Evolutionary conservation across 2,329 filamentous ascomycete genomes (phyloP).

Genomic region (Colletotrichum sp.): DNA sequence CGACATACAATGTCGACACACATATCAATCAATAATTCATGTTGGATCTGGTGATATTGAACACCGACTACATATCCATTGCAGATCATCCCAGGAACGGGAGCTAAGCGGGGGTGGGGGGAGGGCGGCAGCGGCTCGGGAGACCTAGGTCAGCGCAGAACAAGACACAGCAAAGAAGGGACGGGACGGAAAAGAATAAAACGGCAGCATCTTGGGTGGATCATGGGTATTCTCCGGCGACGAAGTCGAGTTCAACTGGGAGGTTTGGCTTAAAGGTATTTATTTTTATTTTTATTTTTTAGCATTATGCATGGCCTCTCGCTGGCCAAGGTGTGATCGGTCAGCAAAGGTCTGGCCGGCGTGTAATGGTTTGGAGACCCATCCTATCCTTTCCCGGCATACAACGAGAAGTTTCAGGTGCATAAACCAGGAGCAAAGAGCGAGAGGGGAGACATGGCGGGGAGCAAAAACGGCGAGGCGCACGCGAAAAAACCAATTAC

Average conservation of each 20-base stretch:
- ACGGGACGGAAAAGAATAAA: neutral
- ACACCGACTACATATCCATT: neutral
- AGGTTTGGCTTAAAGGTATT: neutral
- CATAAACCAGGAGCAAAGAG: neutral
- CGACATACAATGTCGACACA: constrained; percentile 64
- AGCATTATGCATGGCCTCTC: neutral
- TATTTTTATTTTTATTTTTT: neutral
- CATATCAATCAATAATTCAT: constrained; percentile 53
- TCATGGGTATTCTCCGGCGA: neutral
- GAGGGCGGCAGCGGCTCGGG: neutral
- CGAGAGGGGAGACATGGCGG: neutral
- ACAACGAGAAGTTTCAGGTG: neutral
- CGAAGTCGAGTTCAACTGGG: neutral
- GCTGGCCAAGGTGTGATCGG: neutral
- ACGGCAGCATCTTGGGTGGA: neutral
- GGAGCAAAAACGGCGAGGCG: neutral
- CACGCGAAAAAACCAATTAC: neutral
- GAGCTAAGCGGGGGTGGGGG: neutral
- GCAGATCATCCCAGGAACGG: neutral
- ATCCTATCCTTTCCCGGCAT: neutral
- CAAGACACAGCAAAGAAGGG: neutral
- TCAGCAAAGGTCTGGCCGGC: neutral
- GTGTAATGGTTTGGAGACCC: neutral
- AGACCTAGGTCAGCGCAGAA: neutral
- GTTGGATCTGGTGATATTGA: neutral